phyloP scores from a whole-genome alignment of 768 basidiomycete species.

The Tricholoma sp. region DNA sequence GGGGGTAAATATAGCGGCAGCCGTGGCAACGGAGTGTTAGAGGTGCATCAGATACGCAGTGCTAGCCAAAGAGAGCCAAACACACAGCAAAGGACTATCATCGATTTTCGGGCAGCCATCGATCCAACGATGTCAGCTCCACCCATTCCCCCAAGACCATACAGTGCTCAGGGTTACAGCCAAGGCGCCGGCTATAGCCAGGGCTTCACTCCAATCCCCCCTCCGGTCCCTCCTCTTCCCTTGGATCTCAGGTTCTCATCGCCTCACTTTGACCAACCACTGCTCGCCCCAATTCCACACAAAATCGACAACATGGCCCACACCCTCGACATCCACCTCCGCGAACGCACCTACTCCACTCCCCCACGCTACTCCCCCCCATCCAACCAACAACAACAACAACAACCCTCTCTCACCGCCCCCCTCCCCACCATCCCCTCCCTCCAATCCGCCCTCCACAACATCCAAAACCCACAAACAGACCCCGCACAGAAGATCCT shows the following conservation, averaged over 20 bases:
- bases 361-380: constrained; percentile 21
- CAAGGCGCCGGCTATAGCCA: too few relatives aligned
- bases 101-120: too few relatives aligned
- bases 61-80: too few relatives aligned
- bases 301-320: constrained; percentile 64
- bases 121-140: constrained; percentile 15
- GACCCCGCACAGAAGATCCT: constrained; percentile 60
- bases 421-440: constrained; percentile 62
- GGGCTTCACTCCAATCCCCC: constrained; percentile 11
- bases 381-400: constrained; percentile 9
- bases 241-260: constrained; percentile 15
- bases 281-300: constrained; percentile 65
- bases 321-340: constrained; percentile 51
- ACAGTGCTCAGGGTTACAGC: constrained; percentile 11
- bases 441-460: constrained; percentile 45
- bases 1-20: too few relatives aligned
- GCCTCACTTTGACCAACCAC: constrained; percentile 49
- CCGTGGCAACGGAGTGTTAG: too few relatives aligned
- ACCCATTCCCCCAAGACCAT: constrained; percentile 27
- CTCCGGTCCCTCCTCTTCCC: constrained; percentile 27
- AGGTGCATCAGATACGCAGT: too few relatives aligned
- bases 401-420: constrained; percentile 49
- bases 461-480: constrained; percentile 49
- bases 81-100: too few relatives aligned
- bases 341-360: constrained; percentile 29